Base-by-base conservation (phyloP, 2,329 filamentous ascomycete genomes). In the Cadophora malorum region DNA sequence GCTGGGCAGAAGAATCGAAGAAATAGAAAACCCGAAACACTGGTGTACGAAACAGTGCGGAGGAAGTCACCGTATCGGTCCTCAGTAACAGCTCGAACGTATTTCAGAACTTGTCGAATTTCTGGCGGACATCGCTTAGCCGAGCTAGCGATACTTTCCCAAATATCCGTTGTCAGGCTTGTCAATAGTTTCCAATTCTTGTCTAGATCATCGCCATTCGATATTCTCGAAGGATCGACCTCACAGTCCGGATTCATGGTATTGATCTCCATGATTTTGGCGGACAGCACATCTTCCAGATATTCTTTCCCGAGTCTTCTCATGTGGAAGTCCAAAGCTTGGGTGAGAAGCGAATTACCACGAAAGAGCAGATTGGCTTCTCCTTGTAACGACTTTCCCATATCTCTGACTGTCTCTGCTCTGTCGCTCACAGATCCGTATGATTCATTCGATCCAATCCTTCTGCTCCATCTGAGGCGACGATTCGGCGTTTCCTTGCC, bases 361-460 rank as follows among this genome's bases (percentile, higher is more conserved):
- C 96, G 88, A 80, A 99, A 99, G 4, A 99, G 87, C 1, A 99
- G 84, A 74, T 98, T 99, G 5, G 95, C 96, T 78, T 99, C 96
- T 55, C 92, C 88, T 31, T 92, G 90, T 4, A 94, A 84, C 9
- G 91, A 91, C 78, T 91, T 93, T 75, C 90, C 88, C 85, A 94
- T 88, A 74, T 96, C 91, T 55, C 91, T 86, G 25, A 94, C 89
- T 31, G 92, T 84, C 59, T 89, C 83, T 76, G 93, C 90, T 49
- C 92, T 86, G 68, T 93, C 91, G 70, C 83, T 87, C 41, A 70
- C 79, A 35, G 84, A 87, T 49, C 89, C 86, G 53, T 85, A 82
- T 0, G 89, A 91, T 64, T 93, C 91, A 72, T 88, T 90, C 1
- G 91, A 93, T 65, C 88, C 90, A 41, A 93, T 80, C 23, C 92